Conservation (phyloP, 805 yeast species). For the Wickerhamiella sorbophila region DNA sequence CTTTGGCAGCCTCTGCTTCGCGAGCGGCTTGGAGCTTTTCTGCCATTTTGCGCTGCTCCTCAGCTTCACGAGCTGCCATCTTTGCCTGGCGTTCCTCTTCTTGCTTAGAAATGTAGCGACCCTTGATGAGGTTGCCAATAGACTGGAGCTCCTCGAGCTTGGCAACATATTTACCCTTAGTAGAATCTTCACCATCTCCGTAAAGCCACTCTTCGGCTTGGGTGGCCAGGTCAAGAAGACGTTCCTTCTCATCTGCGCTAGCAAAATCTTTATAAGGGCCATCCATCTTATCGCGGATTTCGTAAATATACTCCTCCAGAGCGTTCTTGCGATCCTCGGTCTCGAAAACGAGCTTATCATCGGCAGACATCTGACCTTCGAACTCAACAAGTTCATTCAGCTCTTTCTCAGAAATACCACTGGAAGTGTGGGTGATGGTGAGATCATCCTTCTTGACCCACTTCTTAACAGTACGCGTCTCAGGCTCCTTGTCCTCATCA, state of each 20-base stretch:
- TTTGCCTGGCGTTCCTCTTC: slow-evolving; percentile 88
- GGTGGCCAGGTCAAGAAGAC: slow-evolving; percentile 53
- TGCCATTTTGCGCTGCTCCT: slow-evolving; percentile 68
- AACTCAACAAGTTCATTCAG: slow-evolving; percentile 57
- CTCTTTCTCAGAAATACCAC: slow-evolving; percentile 42
- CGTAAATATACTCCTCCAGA: slow-evolving; percentile 95
- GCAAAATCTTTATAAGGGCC: slow-evolving; percentile 84
- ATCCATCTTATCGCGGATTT: slow-evolving; percentile 90
- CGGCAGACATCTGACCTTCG: slow-evolving; percentile 73
- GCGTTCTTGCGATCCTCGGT: slow-evolving; percentile 98
- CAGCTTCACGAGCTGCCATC: slow-evolving; percentile 77
- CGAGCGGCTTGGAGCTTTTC: slow-evolving; percentile 71
- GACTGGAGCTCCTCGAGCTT: slow-evolving; percentile 94
- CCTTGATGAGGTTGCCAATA: slow-evolving; percentile 86
- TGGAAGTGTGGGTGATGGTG: slow-evolving; percentile 40
- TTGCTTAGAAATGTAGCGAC: slow-evolving; percentile 85
- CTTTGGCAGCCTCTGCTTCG: slow-evolving; percentile 32
- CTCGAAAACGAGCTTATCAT: slow-evolving; percentile 93
- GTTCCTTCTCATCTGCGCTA: slow-evolving; percentile 75
- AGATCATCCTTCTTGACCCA: slow-evolving; percentile 82
- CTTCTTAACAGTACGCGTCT: slow-evolving; percentile 81
- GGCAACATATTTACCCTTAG: slow-evolving; percentile 94
- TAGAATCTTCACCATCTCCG: slow-evolving; percentile 91
- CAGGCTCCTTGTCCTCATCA: slow-evolving; percentile 48
- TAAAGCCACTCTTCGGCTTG: slow-evolving; percentile 97